These are phyloP conservation scores for Adansonia digitata DNA, from an alignment of 345 rosid genomes.

Conservation along the genomic window DNA sequence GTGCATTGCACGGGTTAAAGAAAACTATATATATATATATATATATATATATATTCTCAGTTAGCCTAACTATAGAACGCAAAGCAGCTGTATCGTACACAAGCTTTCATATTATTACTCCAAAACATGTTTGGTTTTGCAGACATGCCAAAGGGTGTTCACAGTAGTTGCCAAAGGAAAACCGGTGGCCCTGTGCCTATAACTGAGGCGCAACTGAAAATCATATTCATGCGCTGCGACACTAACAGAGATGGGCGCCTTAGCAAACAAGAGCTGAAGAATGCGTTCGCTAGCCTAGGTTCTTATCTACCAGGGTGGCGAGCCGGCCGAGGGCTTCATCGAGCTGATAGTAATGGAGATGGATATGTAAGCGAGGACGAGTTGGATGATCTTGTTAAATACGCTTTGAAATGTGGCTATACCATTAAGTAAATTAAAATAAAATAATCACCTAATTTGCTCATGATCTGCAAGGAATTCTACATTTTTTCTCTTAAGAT, in stretches of 20 bases:
- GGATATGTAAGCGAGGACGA: slow-evolving; percentile 2
- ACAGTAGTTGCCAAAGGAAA: neutral
- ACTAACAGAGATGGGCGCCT: slow-evolving; percentile 17
- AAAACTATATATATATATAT: no score
- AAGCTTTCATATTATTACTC: neutral
- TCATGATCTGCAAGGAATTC: neutral
- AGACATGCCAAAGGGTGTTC: neutral
- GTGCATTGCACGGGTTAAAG: no score
- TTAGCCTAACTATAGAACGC: neutral
- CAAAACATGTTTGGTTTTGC: neutral
- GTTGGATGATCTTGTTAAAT: slow-evolving; percentile 11
- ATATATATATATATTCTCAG: neutral
- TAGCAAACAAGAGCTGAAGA: slow-evolving; percentile 26
- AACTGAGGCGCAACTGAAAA: slow-evolving; percentile 28
- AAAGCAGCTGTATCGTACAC: neutral
- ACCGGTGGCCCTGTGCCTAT: neutral
- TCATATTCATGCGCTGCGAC: slow-evolving; percentile 17
- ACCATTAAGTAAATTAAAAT: neutral
- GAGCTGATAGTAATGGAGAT: slow-evolving; percentile 9
- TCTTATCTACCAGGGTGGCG: neutral
- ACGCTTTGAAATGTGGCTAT: slow-evolving; percentile 2
- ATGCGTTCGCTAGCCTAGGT: slow-evolving; percentile 17
- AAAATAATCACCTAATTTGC: neutral
- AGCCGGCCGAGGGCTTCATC: neutral
- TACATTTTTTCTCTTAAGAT: neutral